A percentile compares a stretch with the other conserved stretches of the same genome.
These are phyloP conservation scores for Jamesozyma piceae DNA, from an alignment of 805 yeast species.

Conservation along the genomic window DNA sequence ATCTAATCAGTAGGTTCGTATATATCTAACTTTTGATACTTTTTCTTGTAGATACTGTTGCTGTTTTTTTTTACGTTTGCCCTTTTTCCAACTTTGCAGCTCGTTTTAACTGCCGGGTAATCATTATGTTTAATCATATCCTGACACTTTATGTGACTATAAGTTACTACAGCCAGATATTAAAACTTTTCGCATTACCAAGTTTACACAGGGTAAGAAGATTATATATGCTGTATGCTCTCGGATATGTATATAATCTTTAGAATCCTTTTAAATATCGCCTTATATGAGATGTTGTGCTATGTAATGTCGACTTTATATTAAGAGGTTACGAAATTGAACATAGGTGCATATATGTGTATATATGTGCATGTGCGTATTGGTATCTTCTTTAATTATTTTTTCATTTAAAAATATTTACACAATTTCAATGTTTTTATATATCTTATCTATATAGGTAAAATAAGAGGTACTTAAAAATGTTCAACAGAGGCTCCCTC, in stretches of 20 bases:
- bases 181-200: too few species aligned
- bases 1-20: background rate
- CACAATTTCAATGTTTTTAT: background rate
- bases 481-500: slow-evolving; percentile 66
- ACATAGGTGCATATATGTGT: too few species aligned
- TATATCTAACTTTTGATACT: background rate
- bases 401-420: background rate
- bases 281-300: background rate
- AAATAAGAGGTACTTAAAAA: background rate
- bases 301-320: too few species aligned
- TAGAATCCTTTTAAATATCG: background rate
- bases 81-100: background rate
- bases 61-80: background rate
- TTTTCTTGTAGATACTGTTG: background rate
- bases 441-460: background rate
- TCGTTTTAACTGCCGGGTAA: background rate
- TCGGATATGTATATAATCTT: too few species aligned
- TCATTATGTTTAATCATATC: background rate
- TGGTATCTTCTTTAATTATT: too few species aligned
- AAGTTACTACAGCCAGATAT: too few species aligned
- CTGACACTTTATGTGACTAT: too few species aligned
- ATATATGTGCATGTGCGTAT: too few species aligned
- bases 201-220: too few species aligned
- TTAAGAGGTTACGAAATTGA: too few species aligned
- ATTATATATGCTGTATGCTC: too few species aligned